Conservation (phyloP, 2,329 filamentous ascomycete species). For the Claviceps africana region DNA sequence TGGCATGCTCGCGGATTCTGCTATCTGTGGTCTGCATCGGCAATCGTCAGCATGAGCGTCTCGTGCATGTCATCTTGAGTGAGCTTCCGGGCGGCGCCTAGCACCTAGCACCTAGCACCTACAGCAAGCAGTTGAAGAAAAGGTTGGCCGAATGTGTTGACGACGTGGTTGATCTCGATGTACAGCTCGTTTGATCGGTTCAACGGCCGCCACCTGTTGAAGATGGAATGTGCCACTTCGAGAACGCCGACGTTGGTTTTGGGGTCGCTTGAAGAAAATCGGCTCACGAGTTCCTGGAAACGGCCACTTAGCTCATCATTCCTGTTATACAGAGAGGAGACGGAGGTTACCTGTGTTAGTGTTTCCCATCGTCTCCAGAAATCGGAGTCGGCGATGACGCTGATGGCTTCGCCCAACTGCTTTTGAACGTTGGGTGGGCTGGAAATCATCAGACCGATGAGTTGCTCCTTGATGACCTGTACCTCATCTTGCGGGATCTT, state of each 20-base stretch:
- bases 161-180: constrained; percentile 91
- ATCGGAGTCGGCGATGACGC: constrained; percentile 93
- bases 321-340: no score
- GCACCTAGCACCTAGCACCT: constrained; percentile 29
- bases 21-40: constrained; percentile 47
- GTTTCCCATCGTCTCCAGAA: constrained; percentile 96
- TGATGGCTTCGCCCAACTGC: constrained; percentile 92
- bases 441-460: constrained; percentile 92
- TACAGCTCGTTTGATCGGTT: constrained; percentile 89
- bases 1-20: constrained; percentile 59
- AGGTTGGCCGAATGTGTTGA: constrained; percentile 67
- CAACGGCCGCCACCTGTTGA: constrained; percentile 86
- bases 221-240: constrained; percentile 96
- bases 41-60: constrained; percentile 1
- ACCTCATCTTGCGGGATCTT: constrained; percentile 77
- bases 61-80: background rate
- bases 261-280: constrained; percentile 68
- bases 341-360: constrained; percentile 54
- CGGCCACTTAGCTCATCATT: constrained; percentile 4
- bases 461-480: constrained; percentile 77
- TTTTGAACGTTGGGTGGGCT: constrained; percentile 78
- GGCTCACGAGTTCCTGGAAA: constrained; percentile 66
- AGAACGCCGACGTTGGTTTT: constrained; percentile 86
- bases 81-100: background rate
- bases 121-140: constrained; percentile 71